A percentile compares a stretch with the other conserved stretches of the same genome.
These are phyloP conservation scores for Imleria badia DNA, from an alignment of 768 basidiomycete genomes.

Conservation along the genomic window DNA sequence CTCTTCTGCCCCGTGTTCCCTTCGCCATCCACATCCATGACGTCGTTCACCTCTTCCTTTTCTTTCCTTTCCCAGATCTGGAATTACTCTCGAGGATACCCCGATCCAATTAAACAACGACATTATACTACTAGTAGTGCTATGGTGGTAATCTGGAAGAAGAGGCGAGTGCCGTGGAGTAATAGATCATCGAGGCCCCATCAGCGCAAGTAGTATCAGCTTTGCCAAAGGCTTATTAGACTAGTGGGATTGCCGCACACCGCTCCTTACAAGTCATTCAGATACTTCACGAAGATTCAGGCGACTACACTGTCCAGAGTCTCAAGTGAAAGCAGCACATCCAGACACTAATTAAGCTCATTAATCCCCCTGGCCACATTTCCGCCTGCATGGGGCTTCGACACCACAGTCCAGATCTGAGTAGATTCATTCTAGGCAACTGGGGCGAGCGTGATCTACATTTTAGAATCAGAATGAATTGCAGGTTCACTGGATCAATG, in stretches of 20 bases:
- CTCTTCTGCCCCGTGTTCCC: conserved; percentile 27
- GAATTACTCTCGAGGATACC: conserved; percentile 41
- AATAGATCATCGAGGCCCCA: too few species aligned
- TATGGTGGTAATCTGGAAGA: too few species aligned
- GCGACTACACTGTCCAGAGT: too few species aligned
- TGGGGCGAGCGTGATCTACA: not conserved
- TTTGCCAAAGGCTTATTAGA: too few species aligned
- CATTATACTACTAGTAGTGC: too few species aligned
- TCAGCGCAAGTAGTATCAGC: too few species aligned
- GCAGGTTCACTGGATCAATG: too few species aligned
- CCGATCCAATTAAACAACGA: conserved; percentile 13
- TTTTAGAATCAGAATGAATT: not conserved
- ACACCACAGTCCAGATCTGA: not conserved
- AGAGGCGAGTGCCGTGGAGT: too few species aligned
- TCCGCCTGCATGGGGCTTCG: not conserved
- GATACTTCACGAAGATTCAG: too few species aligned
- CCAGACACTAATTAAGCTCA: not conserved
- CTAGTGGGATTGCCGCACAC: too few species aligned
- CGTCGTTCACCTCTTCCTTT: conserved; percentile 30
- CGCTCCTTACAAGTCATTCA: too few species aligned
- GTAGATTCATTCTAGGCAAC: not conserved
- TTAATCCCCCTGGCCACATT: not conserved
- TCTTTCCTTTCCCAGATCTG: conserved; percentile 30
- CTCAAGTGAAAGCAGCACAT: too few species aligned
- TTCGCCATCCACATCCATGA: conserved; percentile 31